Conservation (phyloP, 805 yeast genomes). For the Metschnikowia chrysomelidarum region DNA sequence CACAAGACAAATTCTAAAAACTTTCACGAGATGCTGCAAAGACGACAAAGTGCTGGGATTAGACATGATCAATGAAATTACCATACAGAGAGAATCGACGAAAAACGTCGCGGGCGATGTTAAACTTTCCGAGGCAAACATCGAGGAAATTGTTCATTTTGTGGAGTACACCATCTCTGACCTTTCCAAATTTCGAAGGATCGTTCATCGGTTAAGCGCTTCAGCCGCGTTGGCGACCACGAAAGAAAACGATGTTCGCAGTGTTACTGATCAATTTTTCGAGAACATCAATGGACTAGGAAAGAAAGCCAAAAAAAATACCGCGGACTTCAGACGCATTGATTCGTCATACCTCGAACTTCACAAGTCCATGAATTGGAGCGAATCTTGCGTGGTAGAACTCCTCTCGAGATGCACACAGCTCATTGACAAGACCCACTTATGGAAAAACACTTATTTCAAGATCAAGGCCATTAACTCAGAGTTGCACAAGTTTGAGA, state of each 20-base stretch:
- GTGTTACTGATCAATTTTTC: constrained; percentile 20
- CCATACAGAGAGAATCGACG: constrained; percentile 18
- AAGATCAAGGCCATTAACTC: constrained; percentile 27
- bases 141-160: constrained; percentile 46
- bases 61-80: constrained; percentile 27
- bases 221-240: constrained; percentile 30
- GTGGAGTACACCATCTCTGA: constrained; percentile 46
- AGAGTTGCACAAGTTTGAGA: constrained; percentile 31
- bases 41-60: constrained; percentile 29
- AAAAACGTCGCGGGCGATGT: constrained; percentile 26
- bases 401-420: constrained; percentile 24
- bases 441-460: constrained; percentile 32
- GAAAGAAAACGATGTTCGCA: constrained; percentile 33
- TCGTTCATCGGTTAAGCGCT: constrained; percentile 37
- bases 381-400: constrained; percentile 25
- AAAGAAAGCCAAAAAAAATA: background rate
- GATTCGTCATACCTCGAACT: constrained; percentile 8
- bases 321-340: constrained; percentile 3
- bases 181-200: constrained; percentile 28
- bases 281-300: constrained; percentile 4
- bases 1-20: constrained; percentile 10
- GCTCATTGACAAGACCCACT: constrained; percentile 23
- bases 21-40: constrained; percentile 10
- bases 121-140: constrained; percentile 21
- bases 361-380: constrained; percentile 16